A percentile compares a stretch with the other conserved stretches of the same genome.
phyloP scores from a whole-genome alignment of 495 filamentous ascomycete species.

The Collariella sp. region DNA sequence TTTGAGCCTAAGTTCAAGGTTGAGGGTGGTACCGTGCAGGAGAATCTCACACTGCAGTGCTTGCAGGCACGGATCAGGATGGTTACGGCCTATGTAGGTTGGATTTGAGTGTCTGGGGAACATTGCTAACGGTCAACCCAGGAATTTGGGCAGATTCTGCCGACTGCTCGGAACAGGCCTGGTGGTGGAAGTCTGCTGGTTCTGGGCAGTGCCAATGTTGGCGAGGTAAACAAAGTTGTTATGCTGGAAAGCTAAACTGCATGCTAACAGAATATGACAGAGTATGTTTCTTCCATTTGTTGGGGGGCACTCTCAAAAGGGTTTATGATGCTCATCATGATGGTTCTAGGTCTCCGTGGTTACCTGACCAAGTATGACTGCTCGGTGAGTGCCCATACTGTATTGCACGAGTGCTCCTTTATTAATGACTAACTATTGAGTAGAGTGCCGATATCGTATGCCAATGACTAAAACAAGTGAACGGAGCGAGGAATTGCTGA shows the following conservation, averaged over 20 bases:
- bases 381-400: conserved; percentile 4
- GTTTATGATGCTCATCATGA: background rate
- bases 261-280: background rate
- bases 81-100: conserved; percentile 59
- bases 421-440: background rate
- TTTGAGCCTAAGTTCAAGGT: conserved; percentile 52
- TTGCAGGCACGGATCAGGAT: conserved; percentile 75
- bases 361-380: conserved; percentile 42
- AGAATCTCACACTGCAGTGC: conserved; percentile 62
- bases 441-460: conserved; percentile 20
- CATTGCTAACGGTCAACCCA: conserved; percentile 1
- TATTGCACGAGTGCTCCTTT: background rate
- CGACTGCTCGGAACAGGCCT: conserved; percentile 43
- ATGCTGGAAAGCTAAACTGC: background rate
- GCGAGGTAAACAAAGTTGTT: conserved; percentile 12
- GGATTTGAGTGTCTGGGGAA: background rate
- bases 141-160: conserved; percentile 29
- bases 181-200: conserved; percentile 35
- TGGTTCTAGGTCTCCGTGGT: conserved; percentile 40
- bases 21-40: conserved; percentile 23
- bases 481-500: background rate
- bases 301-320: background rate
- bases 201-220: conserved; percentile 44
- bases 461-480: conserved; percentile 33
- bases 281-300: background rate